Evolutionary conservation across 2,329 filamentous ascomycete genomes (phyloP).

Genomic region (Penicillium polonicum): DNA sequence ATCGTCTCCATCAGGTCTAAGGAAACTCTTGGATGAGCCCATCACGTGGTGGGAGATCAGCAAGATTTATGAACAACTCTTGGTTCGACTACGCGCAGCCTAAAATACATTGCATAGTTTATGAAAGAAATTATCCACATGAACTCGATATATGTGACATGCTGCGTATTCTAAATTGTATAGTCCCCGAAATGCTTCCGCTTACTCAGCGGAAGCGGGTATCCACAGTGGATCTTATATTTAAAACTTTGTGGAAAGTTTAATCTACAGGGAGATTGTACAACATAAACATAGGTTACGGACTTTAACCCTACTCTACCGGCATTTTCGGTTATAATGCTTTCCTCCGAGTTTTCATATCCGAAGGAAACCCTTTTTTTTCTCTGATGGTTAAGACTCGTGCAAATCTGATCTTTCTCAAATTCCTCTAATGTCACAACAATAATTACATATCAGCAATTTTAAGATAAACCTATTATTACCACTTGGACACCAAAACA

Average conservation of each 20-base stretch:
- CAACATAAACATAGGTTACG: neutral
- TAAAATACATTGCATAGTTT: neutral
- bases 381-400: neutral
- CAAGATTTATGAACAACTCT: neutral
- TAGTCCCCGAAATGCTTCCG: neutral
- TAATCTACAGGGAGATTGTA: neutral
- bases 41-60: neutral
- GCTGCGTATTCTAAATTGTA: no score
- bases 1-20: neutral
- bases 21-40: neutral
- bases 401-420: neutral
- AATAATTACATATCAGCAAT: neutral
- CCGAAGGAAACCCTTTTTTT: neutral
- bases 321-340: neutral
- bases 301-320: neutral
- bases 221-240: no score
- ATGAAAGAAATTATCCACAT: neutral
- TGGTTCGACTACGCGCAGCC: neutral
- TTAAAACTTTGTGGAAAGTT: neutral
- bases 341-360: neutral
- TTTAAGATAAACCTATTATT: neutral
- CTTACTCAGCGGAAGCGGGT: neutral
- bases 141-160: neutral
- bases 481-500: neutral
- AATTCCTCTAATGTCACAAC: neutral